A percentile compares a stretch with the other conserved stretches of the same genome.
Evolutionary conservation across 2,329 filamentous ascomycete species (phyloP).

Genomic region (Colletotrichum cereale): DNA sequence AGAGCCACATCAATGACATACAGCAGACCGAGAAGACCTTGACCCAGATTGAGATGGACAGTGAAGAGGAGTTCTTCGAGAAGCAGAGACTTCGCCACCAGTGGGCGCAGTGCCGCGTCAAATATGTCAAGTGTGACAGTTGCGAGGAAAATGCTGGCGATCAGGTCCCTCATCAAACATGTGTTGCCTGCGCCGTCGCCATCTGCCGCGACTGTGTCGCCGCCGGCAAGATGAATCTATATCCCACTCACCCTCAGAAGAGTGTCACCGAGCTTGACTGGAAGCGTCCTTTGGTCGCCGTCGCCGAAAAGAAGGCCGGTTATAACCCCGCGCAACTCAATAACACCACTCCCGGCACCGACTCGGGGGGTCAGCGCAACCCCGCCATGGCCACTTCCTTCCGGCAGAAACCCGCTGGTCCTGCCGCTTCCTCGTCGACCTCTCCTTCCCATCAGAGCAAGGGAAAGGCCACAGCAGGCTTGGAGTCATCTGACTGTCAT

Average conservation of each 20-base stretch:
- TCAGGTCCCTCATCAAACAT: background rate
- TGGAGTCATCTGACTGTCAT: background rate
- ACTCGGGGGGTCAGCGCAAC: background rate
- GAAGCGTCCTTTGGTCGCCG: background rate
- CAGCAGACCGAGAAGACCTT: background rate
- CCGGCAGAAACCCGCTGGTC: background rate
- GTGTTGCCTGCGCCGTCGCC: background rate
- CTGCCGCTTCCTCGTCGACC: background rate
- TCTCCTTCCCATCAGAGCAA: background rate
- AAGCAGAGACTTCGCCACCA: background rate
- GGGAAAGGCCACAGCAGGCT: background rate
- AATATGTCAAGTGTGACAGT: background rate
- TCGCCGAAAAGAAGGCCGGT: too few species aligned
- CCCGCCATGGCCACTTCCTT: background rate
- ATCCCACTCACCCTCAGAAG: background rate
- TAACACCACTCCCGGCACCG: background rate
- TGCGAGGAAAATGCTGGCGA: background rate
- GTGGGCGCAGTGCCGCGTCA: background rate
- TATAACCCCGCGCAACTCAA: background rate
- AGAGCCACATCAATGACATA: too few species aligned
- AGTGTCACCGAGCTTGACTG: constrained; percentile 2
- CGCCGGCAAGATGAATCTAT: background rate
- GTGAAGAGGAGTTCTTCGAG: background rate
- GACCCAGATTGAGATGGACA: background rate
- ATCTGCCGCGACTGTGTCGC: constrained; percentile 11